These are phyloP conservation scores for Gaultheria prostrata DNA, from an alignment of 148 eudicot genomes.

Conservation along the genomic window DNA sequence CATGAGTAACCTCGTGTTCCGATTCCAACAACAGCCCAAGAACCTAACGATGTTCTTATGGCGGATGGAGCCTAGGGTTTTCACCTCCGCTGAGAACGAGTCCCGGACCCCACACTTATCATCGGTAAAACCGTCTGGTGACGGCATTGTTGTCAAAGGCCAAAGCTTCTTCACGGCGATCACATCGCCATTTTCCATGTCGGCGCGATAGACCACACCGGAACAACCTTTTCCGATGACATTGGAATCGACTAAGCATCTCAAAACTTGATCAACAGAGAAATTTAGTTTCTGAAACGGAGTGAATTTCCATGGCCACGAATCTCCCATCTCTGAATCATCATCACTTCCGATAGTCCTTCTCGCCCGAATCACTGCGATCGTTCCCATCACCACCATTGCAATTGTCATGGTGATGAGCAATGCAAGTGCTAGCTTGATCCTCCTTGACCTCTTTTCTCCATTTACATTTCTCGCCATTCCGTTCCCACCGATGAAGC, in stretches of 20 bases:
- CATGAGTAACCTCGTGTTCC: slow-evolving; percentile 70
- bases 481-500: slow-evolving; percentile 12
- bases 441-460: slow-evolving; percentile 35
- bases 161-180: slow-evolving; percentile 90
- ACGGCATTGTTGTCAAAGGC: slow-evolving; percentile 43
- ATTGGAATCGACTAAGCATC: slow-evolving; percentile 65
- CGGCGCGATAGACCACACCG: slow-evolving; percentile 80
- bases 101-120: slow-evolving; percentile 61
- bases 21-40: slow-evolving; percentile 86
- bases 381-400: slow-evolving; percentile 61
- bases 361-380: slow-evolving; percentile 62
- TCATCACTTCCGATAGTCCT: slow-evolving; percentile 40
- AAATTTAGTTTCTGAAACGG: slow-evolving; percentile 86
- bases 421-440: slow-evolving; percentile 59
- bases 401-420: slow-evolving; percentile 53
- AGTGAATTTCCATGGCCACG: slow-evolving; percentile 80
- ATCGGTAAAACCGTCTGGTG: slow-evolving; percentile 20
- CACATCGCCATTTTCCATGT: slow-evolving; percentile 57
- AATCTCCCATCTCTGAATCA: slow-evolving; percentile 69
- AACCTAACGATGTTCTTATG: slow-evolving; percentile 86
- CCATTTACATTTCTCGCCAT: slow-evolving; percentile 16
- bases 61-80: slow-evolving; percentile 75
- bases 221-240: slow-evolving; percentile 88
- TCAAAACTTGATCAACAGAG: slow-evolving; percentile 66
- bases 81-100: slow-evolving; percentile 83